These are phyloP conservation scores for Lecanosticta acicola DNA, from an alignment of 2,329 filamentous ascomycete genomes.

Conservation along the genomic window DNA sequence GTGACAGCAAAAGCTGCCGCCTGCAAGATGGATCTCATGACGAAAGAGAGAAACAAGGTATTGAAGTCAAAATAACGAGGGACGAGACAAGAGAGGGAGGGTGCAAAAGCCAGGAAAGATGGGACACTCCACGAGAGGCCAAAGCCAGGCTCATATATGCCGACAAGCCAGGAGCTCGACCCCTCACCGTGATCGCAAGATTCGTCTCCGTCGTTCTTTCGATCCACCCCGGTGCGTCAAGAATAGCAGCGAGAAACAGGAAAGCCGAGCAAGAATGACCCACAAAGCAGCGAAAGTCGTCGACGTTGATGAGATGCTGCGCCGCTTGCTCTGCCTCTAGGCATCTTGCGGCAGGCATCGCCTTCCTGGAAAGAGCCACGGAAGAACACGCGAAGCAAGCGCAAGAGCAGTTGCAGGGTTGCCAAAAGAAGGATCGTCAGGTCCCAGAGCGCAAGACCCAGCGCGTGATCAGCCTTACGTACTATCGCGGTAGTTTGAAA, in stretches of 20 bases:
- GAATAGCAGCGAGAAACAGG: conserved; percentile 2
- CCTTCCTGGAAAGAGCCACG: background rate
- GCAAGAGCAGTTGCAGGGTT: background rate
- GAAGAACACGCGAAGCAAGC: background rate
- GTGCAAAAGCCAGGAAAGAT: background rate
- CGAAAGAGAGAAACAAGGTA: conserved; percentile 6
- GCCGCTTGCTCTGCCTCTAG: conserved; percentile 4
- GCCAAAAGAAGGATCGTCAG: conserved; percentile 5
- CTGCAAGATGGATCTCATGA: conserved; percentile 13
- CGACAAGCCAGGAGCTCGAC: background rate
- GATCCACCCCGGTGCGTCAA: background rate
- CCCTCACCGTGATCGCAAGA: background rate
- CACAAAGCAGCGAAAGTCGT: conserved; percentile 1
- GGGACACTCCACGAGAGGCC: conserved; percentile 1
- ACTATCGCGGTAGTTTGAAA: background rate
- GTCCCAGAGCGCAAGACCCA: conserved; percentile 1
- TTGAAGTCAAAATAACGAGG: conserved; percentile 9
- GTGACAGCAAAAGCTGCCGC: conserved; percentile 16
- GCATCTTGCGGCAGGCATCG: conserved; percentile 3
- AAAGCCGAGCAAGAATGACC: conserved; percentile 1
- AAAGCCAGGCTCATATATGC: conserved; percentile 5
- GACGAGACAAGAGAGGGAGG: conserved; percentile 5
- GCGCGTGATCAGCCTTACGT: conserved; percentile 2
- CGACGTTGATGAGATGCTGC: background rate
- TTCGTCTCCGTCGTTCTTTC: background rate